phyloP scores from a whole-genome alignment of 1,139 yeast species.

The Zhuliangozyma blackwelliae region DNA sequence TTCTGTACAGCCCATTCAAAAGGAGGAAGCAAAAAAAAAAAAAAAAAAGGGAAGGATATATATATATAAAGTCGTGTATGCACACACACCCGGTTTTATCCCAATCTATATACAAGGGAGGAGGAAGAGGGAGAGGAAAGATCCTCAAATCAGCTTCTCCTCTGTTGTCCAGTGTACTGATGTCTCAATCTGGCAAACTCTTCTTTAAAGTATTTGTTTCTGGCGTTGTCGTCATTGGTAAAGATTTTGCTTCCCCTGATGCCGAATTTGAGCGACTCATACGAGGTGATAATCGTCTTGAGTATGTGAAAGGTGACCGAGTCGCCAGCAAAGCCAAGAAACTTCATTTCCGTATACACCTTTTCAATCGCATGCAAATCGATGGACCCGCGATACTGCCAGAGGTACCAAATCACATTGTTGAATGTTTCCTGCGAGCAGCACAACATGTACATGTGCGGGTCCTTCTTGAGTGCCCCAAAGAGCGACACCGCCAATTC shows the following conservation, averaged over 20 bases:
- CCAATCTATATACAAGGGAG: too few relatives aligned
- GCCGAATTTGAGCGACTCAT: slow-evolving; percentile 24
- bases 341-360: slow-evolving; percentile 34
- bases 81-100: too few relatives aligned
- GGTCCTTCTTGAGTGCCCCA: slow-evolving; percentile 30
- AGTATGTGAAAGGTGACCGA: slow-evolving; percentile 31
- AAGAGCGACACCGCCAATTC: slow-evolving; percentile 33
- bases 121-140: too few relatives aligned
- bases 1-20: too few relatives aligned
- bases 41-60: too few relatives aligned
- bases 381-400: slow-evolving; percentile 39
- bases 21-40: too few relatives aligned
- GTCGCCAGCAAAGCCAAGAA: slow-evolving; percentile 41
- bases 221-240: slow-evolving; percentile 1
- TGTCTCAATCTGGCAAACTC: too few relatives aligned
- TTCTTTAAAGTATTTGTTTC: too few relatives aligned
- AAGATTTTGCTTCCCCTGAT: slow-evolving; percentile 4
- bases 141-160: too few relatives aligned
- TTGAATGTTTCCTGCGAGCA: slow-evolving; percentile 44
- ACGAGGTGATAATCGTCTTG: slow-evolving; percentile 34
- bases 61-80: too few relatives aligned
- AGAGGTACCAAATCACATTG: slow-evolving; percentile 32
- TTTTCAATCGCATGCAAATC: slow-evolving; percentile 34
- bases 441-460: slow-evolving; percentile 28
- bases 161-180: too few relatives aligned